Evolutionary conservation across 106 monocot species (phyloP), one percentile per base, ranked within the genome.

Genomic region (Acanthochlamys bracteata): DNA sequence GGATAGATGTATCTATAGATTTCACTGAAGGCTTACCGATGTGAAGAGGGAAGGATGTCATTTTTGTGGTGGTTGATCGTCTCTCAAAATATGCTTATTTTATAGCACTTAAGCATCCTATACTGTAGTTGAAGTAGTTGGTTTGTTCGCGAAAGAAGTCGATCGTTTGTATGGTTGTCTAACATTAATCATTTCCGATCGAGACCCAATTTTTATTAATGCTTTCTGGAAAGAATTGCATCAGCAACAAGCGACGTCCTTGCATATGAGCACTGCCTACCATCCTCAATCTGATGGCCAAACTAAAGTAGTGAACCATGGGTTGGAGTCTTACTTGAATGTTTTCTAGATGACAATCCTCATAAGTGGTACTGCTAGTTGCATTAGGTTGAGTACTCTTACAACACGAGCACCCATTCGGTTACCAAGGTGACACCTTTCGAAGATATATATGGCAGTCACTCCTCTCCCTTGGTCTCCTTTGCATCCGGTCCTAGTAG

Each of bases 1-100:
- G 71, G 55, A 14, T 55, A 17, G 26, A 40, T 41, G 16, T 72
- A 14, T 8, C 25, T 3, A 55, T 72, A 39, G 63, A 64, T 24
- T 72, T 64, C 12, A 64, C 63, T 27, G 23, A 3, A 6, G 42
- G 56, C 0, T 12, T 63, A 2, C 41, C 71, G 1, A n/a, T 0
- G 7, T 24, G 12, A 0, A 2, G 7, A n/a, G 2, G 20, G 1
- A 16, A 60, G 0, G 11, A 7, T 51, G 20, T 19, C 15, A 60
- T 60, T n/a, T 4, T 70, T 0, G 70, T 68, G 22, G 55, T 55
- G 3, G 39, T 61, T 15, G 14, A 61, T 39, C 4, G 39, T 2
- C 17, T 61, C 12, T 16, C 61, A n/a, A 61, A 61, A 7, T 39
- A 17, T 4, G 61, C 61, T 39, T 39, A 61, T 16, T 61, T 61